A percentile compares a stretch with the other conserved stretches of the same genome.
Evolutionary conservation across 2,329 filamentous ascomycete species (phyloP).

Genomic region (Cladosporium phlei): DNA sequence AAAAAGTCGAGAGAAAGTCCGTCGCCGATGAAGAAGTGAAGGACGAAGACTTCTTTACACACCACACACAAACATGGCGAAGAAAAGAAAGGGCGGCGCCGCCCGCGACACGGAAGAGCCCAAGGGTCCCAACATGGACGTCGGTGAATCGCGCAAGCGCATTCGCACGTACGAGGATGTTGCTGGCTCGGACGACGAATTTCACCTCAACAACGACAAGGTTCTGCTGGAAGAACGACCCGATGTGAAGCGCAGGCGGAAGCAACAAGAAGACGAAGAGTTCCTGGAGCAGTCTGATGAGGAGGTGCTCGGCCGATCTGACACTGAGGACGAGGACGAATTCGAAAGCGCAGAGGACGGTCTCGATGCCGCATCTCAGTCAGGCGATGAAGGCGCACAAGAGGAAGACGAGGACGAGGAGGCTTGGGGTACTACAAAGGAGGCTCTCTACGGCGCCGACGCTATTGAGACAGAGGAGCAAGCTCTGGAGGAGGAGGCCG

Average conservation of each 20-base stretch:
- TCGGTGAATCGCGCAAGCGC: conserved; percentile 48
- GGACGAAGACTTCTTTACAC: neutral
- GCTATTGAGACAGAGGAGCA: conserved; percentile 64
- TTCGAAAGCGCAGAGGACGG: conserved; percentile 22
- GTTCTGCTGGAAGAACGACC: conserved; percentile 80
- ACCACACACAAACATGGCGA: conserved; percentile 17
- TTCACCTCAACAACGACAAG: conserved; percentile 80
- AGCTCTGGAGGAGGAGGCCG: conserved; percentile 85
- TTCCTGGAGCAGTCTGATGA: conserved; percentile 58
- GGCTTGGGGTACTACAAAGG: conserved; percentile 82
- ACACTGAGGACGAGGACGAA: conserved; percentile 32
- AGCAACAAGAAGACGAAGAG: conserved; percentile 63
- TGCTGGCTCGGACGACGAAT: conserved; percentile 90
- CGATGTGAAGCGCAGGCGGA: conserved; percentile 70
- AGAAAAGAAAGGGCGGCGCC: conserved; percentile 17
- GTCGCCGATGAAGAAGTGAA: neutral
- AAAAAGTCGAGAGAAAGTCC: conserved; percentile 13
- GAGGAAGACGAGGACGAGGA: conserved; percentile 50
- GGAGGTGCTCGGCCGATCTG: conserved; percentile 49
- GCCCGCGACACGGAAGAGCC: conserved; percentile 10
- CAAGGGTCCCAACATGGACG: conserved; percentile 19
- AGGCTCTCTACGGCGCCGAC: conserved; percentile 92
- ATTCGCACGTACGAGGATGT: conserved; percentile 71
- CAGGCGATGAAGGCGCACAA: conserved; percentile 26
- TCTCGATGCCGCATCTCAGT: conserved; percentile 27